Base-by-base conservation (phyloP, 2,329 filamentous ascomycete genomes). In the Cladosporium sp. region DNA sequence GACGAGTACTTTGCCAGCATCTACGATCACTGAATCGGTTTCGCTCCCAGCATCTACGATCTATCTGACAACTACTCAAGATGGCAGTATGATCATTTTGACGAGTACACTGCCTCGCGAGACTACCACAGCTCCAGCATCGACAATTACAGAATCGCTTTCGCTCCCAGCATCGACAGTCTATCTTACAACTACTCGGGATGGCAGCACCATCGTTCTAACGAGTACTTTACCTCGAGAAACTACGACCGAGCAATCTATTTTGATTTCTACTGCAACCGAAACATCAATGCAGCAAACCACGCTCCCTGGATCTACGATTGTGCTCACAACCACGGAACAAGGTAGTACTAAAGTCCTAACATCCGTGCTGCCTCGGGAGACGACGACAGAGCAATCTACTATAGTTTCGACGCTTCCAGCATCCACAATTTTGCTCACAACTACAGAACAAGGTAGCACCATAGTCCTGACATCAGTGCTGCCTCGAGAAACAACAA, bases 21-120 rank as follows among this genome's bases (percentile, higher is more conserved):
- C 17, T 13, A 43, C 42, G 13, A 20, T 29, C 17, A 43, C 29
- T 12, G 15, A 43, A 12, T 13, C 30, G n/a, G n/a, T n/a, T n/a
- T 12, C 30, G 4, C 30, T 32, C 4, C 30, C 36, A 29, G 44
- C 44, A 8, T 48, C 44, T 17, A 48, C 44, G 6, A 19, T 40
- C 32, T 30, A 29, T n/a, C 39, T 48, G 11, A 48, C 44, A 4
- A 20, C 44, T 3, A 48, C 44, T 2, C 44, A 29, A 30, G 44
- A 17, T 17, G 36, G 32, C 3, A 20, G 24, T 20, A 39, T 36
- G 4, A 11, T 48, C 6, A 19, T 48, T 17, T 18, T 32, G 5
- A 43, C 29, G n/a, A 43, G 24, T 17, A 43, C 41, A 13, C 8
- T 43, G n/a, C 29, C 29, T 12, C 29, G 29, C 3, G 29, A 32